phyloP scores from a whole-genome alignment of 108 stramenopile genomes.

The Nitzschia putrida region DNA sequence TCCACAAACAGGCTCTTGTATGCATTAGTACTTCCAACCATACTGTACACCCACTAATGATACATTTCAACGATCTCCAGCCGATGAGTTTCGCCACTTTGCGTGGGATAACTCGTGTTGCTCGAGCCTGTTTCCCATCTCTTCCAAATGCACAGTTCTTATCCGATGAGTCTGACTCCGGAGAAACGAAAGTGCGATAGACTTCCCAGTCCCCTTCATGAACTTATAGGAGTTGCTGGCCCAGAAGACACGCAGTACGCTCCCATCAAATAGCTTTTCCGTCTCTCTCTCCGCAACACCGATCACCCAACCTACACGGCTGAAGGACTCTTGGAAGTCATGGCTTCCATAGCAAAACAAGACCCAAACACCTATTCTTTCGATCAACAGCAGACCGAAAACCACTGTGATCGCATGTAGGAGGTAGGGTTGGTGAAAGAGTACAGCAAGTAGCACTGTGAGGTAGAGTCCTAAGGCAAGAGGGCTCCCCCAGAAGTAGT shows the following conservation, averaged over 20 bases:
- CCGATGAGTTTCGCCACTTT: background rate
- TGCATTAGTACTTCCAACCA: background rate
- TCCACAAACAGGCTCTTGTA: background rate
- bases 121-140: background rate
- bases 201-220: slow-evolving; percentile 1
- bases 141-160: background rate
- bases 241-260: background rate
- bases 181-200: background rate
- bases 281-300: background rate
- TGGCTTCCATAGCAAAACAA: background rate
- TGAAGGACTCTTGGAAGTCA: background rate
- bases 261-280: slow-evolving; percentile 5
- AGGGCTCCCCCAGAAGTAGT: slow-evolving; percentile 9
- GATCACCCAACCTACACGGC: background rate
- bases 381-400: background rate
- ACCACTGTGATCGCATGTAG: slow-evolving; percentile 10
- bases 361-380: background rate
- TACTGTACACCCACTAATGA: background rate
- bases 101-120: background rate
- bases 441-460: background rate
- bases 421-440: background rate
- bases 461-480: background rate
- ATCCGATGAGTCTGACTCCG: background rate
- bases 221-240: background rate
- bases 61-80: background rate